Base-by-base conservation (phyloP, 805 yeast species). In the Ogataea sp. region DNA sequence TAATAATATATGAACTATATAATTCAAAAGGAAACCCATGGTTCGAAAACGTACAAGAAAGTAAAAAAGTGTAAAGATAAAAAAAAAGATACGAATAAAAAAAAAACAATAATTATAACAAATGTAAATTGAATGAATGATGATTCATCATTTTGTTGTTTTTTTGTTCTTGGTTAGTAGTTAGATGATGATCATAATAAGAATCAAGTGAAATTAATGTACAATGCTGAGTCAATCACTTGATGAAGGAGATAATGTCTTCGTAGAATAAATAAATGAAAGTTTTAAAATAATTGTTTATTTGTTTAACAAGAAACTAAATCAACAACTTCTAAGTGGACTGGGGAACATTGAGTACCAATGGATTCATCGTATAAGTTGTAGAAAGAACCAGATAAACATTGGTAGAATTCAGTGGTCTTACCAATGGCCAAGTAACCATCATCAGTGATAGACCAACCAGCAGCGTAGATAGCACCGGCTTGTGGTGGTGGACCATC, bases 401-500 rank as follows among this genome's bases (percentile, higher is more conserved):
- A 73, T 57, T 71, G 73, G 70, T 68, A 73, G 69, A 73, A 73
- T 28, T 60, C 59, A 36, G 68, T 63, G 38, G 51, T 52, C 58
- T 63, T 56, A 57, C 78, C 79, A 48, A 73, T 58, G 34, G 76
- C 76, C 50, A 73, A 70, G 55, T 61, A 57, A 34, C 65, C 71
- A 28, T 64, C 70, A 34, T 57, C 53, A 38, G 68, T 58, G 44
- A 70, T 60, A 32, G 73, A 62, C 75, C 75, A 69, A 42, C 75
- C 74, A 36, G 68, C 72, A 49, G 75, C 75, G 46, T 68, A 65
- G 42, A 68, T 67, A 37, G 74, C 66, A 60, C 75, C 75, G 41
- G 74, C 80, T 62, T 75, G 80, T 43, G 80, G 80, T 59, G 78
- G 78, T 37, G 79, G 79, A 53, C 80, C 80, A 54, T 75, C 80